Evolutionary conservation across 306 rosid species (phyloP), one percentile per base, ranked within the genome.

Genomic region (Clitoria ternatea): DNA sequence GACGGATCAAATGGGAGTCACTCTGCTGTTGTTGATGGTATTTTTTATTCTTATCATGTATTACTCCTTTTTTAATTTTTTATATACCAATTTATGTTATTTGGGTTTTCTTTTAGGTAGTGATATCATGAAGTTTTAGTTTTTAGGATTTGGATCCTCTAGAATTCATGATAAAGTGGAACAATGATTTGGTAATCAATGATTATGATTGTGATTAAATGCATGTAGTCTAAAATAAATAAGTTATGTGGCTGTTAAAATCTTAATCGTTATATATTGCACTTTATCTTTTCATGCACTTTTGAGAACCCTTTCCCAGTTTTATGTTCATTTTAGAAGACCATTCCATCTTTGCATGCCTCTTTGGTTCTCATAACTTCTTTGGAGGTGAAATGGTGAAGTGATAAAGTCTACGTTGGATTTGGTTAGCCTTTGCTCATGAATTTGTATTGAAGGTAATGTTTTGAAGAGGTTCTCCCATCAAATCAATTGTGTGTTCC

Each of bases 21-120:
- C 27, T 7, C 20, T 39, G 49, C 66, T 73, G 70, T 80, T 75
- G 72, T 81, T 30, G 33, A 69, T 20, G 99, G 97, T 94, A 87
- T 59, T n/a, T 39, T n/a, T n/a, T n/a, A n/a, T n/a, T n/a, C n/a
- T n/a, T n/a, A n/a, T n/a, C n/a, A n/a, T n/a, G n/a, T n/a, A n/a
- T n/a, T n/a, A n/a, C n/a, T n/a, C n/a, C n/a, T n/a, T n/a, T n/a
- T n/a, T n/a, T n/a, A n/a, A n/a, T n/a, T n/a, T n/a, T n/a, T n/a
- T n/a, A n/a, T n/a, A n/a, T n/a, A 65, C 49, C 57, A 13, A 22
- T 24, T 68, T 61, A n/a, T 17, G 24, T 7, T 10, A 5, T 24
- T 52, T 40, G 2, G 35, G 33, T 35, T 1, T 43, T 61, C 15
- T 59, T 61, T 68, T 52, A 7, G 35, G 56, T 26, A 7, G 54